phyloP scores from a whole-genome alignment of 192 early-diverging fungal genomes.

The Umbelopsis sp. region DNA sequence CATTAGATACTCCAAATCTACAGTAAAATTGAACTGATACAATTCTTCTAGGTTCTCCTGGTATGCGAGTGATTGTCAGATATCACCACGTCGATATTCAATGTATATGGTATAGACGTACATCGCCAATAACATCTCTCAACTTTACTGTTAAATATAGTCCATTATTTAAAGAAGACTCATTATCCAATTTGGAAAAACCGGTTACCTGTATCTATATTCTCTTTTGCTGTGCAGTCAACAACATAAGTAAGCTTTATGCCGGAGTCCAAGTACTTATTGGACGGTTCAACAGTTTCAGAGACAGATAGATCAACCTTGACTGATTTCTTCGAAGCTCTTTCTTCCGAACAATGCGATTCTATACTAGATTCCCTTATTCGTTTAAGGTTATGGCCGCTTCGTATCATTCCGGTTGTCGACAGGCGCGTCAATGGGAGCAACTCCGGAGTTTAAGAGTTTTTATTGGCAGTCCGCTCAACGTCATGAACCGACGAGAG shows the following conservation, averaged over 20 bases:
- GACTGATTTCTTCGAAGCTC: background rate
- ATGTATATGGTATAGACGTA: background rate
- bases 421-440: background rate
- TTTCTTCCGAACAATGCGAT: background rate
- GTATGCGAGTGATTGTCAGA: background rate
- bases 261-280: conserved; percentile 8
- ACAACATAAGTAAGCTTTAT: background rate
- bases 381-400: background rate
- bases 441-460: background rate
- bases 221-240: background rate
- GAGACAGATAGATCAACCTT: background rate
- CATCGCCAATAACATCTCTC: conserved; percentile 1
- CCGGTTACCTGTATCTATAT: conserved; percentile 8
- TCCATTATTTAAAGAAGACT: background rate
- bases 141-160: background rate
- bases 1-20: background rate
- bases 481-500: background rate
- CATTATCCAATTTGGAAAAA: no score
- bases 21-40: conserved; percentile 12
- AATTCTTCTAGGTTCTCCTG: conserved; percentile 7
- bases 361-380: background rate
- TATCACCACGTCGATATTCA: background rate
- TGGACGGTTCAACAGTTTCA: background rate
- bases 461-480: background rate
- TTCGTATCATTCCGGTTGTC: background rate